Conservation (phyloP, 352 stramenopile species). For the Phytophthora crassamura region DNA sequence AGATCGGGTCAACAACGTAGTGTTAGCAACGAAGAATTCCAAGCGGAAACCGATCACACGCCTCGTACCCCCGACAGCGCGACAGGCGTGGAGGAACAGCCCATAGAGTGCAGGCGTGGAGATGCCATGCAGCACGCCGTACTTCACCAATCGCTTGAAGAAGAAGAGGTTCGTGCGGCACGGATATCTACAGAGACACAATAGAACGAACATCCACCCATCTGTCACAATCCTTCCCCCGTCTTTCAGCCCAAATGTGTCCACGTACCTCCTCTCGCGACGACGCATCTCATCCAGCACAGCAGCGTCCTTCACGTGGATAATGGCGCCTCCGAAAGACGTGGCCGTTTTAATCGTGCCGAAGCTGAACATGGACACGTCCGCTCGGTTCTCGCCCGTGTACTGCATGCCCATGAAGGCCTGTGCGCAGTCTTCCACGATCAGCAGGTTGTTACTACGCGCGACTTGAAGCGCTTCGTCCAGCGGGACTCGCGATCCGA, state of each 20-base stretch:
- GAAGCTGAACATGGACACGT: slow-evolving; percentile 91
- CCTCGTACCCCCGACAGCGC: slow-evolving; percentile 54
- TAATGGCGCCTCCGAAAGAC: slow-evolving; percentile 75
- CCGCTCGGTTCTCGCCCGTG: slow-evolving; percentile 61
- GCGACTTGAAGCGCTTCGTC: slow-evolving; percentile 62
- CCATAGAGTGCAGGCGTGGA: slow-evolving; percentile 78
- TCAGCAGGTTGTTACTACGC: slow-evolving; percentile 53
- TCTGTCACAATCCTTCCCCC: neutral
- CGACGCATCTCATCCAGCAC: slow-evolving; percentile 75
- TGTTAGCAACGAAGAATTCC: neutral
- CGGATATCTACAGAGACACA: slow-evolving; percentile 47
- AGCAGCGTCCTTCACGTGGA: slow-evolving; percentile 62
- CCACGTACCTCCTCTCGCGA: slow-evolving; percentile 57
- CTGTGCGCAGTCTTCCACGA: slow-evolving; percentile 87
- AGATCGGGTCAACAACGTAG: slow-evolving; percentile 2
- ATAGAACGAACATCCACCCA: neutral
- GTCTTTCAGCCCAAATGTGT: neutral
- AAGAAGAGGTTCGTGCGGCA: slow-evolving; percentile 76
- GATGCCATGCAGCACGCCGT: slow-evolving; percentile 71
- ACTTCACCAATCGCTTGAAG: slow-evolving; percentile 81
- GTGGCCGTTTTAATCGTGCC: slow-evolving; percentile 89
- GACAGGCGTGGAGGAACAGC: slow-evolving; percentile 73
- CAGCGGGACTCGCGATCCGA: slow-evolving; percentile 71
- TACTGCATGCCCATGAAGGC: slow-evolving; percentile 72
- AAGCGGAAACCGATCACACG: neutral